Percentiles rank a stretch among this genome's conserved stretches.
phyloP scores from a whole-genome alignment of 106 monocot genomes.

The Gastrodia elata region DNA sequence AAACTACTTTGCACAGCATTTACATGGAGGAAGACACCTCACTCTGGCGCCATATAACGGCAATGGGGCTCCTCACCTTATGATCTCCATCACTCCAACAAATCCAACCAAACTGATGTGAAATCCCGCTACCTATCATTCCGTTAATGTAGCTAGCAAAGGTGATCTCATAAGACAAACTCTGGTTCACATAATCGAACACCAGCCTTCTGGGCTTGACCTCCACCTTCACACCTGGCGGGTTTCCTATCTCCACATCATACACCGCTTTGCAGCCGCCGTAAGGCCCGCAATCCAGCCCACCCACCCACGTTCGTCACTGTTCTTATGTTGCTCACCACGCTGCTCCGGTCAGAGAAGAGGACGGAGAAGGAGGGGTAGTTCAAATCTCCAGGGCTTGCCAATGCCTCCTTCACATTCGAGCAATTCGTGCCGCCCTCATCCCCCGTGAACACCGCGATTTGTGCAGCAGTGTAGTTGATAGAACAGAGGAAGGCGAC shows the following conservation, averaged over 20 bases:
- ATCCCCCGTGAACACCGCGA: conserved; percentile 45
- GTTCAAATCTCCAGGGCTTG: conserved; percentile 44
- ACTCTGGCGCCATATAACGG: conserved; percentile 36
- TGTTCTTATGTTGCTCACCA: conserved; percentile 29
- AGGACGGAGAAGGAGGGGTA: conserved; percentile 62
- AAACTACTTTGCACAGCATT: no score
- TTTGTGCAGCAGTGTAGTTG: conserved; percentile 40
- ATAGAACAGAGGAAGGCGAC: conserved; percentile 68
- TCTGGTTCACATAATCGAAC: conserved; percentile 30
- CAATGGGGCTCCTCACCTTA: conserved; percentile 63
- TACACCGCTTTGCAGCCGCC: no score
- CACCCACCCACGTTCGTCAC: conserved; percentile 51
- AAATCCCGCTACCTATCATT: neutral
- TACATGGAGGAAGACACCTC: conserved; percentile 15
- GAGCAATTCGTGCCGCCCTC: conserved; percentile 35
- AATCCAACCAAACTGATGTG: conserved; percentile 51
- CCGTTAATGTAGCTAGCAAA: conserved; percentile 27
- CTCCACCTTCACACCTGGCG: conserved; percentile 30
- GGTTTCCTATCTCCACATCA: conserved; percentile 28
- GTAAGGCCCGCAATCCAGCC: no score
- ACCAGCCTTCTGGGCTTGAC: conserved; percentile 52
- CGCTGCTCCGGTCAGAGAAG: conserved; percentile 13
- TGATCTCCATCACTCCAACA: conserved; percentile 64
- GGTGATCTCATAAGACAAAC: conserved; percentile 34
- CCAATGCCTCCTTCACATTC: conserved; percentile 5